phyloP scores from a whole-genome alignment of 352 stramenopile genomes.

The Achlya hypogyna region DNA sequence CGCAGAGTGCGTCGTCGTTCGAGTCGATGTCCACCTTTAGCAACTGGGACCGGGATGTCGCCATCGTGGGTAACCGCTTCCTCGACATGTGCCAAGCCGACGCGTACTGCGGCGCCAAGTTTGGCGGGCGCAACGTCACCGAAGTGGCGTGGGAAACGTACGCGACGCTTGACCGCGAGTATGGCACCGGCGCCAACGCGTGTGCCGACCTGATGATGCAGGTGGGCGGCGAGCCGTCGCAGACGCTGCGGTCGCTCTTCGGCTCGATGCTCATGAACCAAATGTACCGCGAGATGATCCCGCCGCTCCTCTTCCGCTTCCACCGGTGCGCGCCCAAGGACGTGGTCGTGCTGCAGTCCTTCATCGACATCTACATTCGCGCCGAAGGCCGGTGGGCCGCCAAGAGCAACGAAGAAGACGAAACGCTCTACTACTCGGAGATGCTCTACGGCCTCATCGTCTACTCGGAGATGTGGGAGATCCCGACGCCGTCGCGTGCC shows the following conservation, averaged over 20 bases:
- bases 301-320: conserved; percentile 46
- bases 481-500: conserved; percentile 32
- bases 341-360: conserved; percentile 29
- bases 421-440: conserved; percentile 23
- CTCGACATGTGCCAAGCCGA: conserved; percentile 38
- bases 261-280: conserved; percentile 37
- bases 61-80: conserved; percentile 35
- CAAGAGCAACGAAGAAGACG: background rate
- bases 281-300: conserved; percentile 48
- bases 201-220: conserved; percentile 31
- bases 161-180: conserved; percentile 14
- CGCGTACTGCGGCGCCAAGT: conserved; percentile 27
- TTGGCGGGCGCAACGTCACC: conserved; percentile 9
- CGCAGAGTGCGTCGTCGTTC: conserved; percentile 17
- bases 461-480: conserved; percentile 73
- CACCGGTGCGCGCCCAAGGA: conserved; percentile 42
- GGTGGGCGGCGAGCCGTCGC: conserved; percentile 34
- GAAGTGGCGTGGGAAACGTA: conserved; percentile 18
- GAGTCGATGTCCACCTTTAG: conserved; percentile 25
- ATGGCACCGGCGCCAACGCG: conserved; percentile 27
- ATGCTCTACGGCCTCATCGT: conserved; percentile 50
- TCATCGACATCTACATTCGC: conserved; percentile 26
- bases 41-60: conserved; percentile 24
- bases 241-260: conserved; percentile 37
- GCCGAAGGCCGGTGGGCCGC: conserved; percentile 12